These are phyloP conservation scores for Rhizopus stolonifer DNA, from an alignment of 371 early-diverging fungal genomes.

Conservation along the genomic window DNA sequence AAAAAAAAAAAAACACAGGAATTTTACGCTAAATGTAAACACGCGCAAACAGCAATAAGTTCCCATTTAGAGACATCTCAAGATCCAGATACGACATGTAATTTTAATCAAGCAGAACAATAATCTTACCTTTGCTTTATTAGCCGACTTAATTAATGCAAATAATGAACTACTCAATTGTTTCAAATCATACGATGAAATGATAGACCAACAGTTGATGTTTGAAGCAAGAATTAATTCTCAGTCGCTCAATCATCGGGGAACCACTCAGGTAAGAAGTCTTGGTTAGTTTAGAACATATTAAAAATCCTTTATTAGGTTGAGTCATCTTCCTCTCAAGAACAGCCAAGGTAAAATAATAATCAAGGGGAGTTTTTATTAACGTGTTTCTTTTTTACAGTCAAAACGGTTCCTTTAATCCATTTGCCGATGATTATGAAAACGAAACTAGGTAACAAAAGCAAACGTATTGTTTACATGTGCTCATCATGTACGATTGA, in stretches of 20 bases:
- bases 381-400: too few relatives aligned
- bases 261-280: constrained; percentile 23
- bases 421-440: constrained; percentile 38
- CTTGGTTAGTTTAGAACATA: neutral
- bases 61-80: constrained; percentile 35
- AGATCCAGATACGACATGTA: constrained; percentile 45
- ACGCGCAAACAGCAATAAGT: constrained; percentile 32
- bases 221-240: constrained; percentile 41
- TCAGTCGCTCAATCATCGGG: constrained; percentile 26
- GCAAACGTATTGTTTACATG: constrained; percentile 1
- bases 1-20: too few relatives aligned
- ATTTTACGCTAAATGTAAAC: constrained; percentile 44
- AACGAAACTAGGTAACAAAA: constrained; percentile 32
- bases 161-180: constrained; percentile 43
- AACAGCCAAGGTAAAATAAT: neutral
- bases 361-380: too few relatives aligned
- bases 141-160: constrained; percentile 43
- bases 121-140: constrained; percentile 5
- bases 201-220: constrained; percentile 44
- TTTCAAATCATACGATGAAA: constrained; percentile 54
- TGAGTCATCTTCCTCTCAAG: constrained; percentile 5
- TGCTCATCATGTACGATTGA: constrained; percentile 4
- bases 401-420: constrained; percentile 51
- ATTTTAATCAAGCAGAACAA: constrained; percentile 11
- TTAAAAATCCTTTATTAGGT: neutral